Percentiles rank a stretch among this genome's conserved stretches.
These are phyloP conservation scores for Shiraia sp. DNA, from an alignment of 2,329 filamentous ascomycete genomes.

Conservation along the genomic window DNA sequence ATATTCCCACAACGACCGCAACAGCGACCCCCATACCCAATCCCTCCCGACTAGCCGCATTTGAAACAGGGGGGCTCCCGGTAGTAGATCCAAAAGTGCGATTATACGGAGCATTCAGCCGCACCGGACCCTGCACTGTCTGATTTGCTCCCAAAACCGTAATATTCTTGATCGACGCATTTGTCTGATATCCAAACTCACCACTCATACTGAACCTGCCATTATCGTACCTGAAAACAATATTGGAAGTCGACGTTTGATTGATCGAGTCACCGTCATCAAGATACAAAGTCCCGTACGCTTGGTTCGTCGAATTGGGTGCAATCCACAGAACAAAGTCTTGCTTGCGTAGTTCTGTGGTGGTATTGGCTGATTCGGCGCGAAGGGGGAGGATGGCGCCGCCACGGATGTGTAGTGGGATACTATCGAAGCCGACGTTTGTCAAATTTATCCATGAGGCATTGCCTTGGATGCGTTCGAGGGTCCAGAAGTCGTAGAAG, in stretches of 20 bases:
- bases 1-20: slow-evolving; percentile 3
- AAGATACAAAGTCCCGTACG: slow-evolving; percentile 70
- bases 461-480: slow-evolving; percentile 52
- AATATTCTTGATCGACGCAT: slow-evolving; percentile 29
- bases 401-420: slow-evolving; percentile 68
- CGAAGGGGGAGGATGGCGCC: slow-evolving; percentile 67
- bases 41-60: slow-evolving; percentile 2
- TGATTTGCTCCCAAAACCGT: slow-evolving; percentile 46
- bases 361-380: slow-evolving; percentile 61
- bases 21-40: slow-evolving; percentile 6
- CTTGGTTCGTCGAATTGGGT: slow-evolving; percentile 64
- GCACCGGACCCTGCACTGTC: slow-evolving; percentile 57
- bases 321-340: slow-evolving; percentile 75
- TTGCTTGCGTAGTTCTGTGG: slow-evolving; percentile 64
- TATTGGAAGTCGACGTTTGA: slow-evolving; percentile 59
- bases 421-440: slow-evolving; percentile 55
- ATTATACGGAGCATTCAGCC: slow-evolving; percentile 18
- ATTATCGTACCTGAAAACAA: slow-evolving; percentile 63
- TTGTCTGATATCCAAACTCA: slow-evolving; percentile 55
- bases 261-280: slow-evolving; percentile 74
- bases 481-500: slow-evolving; percentile 65
- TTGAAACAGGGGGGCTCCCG: slow-evolving; percentile 11
- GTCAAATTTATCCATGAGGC: slow-evolving; percentile 51
- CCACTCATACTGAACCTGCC: slow-evolving; percentile 59
- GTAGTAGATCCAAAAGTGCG: slow-evolving; percentile 11